phyloP scores from a whole-genome alignment of 2,329 filamentous ascomycete genomes.

The Alternaria viburni region DNA sequence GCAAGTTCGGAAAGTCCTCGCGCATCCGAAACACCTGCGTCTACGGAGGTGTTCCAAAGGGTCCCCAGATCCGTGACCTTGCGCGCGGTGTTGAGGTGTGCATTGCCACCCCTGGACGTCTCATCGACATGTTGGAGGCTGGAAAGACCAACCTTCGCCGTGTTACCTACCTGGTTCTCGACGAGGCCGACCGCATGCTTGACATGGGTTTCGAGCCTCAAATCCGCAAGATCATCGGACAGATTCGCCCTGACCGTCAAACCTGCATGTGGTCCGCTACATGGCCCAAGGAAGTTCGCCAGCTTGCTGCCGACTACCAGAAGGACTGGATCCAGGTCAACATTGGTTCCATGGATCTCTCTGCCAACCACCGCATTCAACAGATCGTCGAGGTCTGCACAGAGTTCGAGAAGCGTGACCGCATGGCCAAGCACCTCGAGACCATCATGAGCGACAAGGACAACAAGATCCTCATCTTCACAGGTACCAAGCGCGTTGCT shows the following conservation, averaged over 20 bases:
- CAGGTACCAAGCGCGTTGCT: conserved; percentile 83
- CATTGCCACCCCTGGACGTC: conserved; percentile 95
- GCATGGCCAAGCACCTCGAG: conserved; percentile 97
- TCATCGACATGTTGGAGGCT: conserved; percentile 98
- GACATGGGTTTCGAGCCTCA: conserved; percentile 99
- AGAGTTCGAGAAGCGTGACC: conserved; percentile 96
- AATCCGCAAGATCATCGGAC: conserved; percentile 97
- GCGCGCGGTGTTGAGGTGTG: conserved; percentile 95
- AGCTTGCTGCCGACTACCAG: conserved; percentile 88
- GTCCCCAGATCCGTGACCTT: conserved; percentile 93
- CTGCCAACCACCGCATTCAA: conserved; percentile 96
- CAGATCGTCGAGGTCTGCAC: conserved; percentile 96
- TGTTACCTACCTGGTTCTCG: conserved; percentile 96
- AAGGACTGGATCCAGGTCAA: conserved; percentile 98
- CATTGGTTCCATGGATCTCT: conserved; percentile 93
- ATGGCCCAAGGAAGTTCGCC: conserved; percentile 98
- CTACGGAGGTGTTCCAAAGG: conserved; percentile 98
- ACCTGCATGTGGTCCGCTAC: conserved; percentile 99
- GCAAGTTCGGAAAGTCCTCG: conserved; percentile 97
- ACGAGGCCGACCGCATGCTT: conserved; percentile 99
- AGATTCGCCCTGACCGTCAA: conserved; percentile 97
- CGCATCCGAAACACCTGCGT: conserved; percentile 98
- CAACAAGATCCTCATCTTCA: conserved; percentile 97
- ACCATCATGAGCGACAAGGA: conserved; percentile 96
- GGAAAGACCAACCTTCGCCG: conserved; percentile 98